These are phyloP conservation scores for Anthoceros angustus DNA, from an alignment of 225 moss, liverwort and hornwort species.

Conservation along the genomic window DNA sequence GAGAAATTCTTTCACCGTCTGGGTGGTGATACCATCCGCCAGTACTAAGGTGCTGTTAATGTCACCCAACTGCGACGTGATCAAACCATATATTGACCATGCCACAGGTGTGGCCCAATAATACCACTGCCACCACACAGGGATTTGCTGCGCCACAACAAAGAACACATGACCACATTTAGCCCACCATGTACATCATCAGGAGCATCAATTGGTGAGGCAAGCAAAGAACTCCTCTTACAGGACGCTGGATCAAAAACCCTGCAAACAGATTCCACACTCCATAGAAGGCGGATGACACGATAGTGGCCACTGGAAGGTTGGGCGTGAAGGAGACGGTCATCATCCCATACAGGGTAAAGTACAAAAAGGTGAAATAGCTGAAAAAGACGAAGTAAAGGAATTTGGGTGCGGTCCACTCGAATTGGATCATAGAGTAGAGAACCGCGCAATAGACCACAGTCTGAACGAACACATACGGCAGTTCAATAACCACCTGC, in stretches of 20 bases:
- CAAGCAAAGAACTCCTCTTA: constrained; percentile 11
- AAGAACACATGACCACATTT: background rate
- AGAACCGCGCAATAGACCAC: constrained; percentile 38
- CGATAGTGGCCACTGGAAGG: constrained; percentile 49
- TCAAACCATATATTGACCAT: constrained; percentile 68
- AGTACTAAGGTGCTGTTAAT: background rate
- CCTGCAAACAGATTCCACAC: constrained; percentile 86
- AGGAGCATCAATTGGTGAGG: background rate
- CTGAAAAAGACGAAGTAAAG: constrained; percentile 53
- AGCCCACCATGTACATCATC: background rate
- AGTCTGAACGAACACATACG: constrained; percentile 52
- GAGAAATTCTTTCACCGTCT: constrained; percentile 19
- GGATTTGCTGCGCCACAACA: constrained; percentile 45
- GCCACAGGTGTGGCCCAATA: constrained; percentile 71
- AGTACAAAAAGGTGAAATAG: constrained; percentile 64
- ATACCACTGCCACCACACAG: constrained; percentile 82
- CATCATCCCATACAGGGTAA: constrained; percentile 86
- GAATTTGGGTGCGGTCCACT: constrained; percentile 48
- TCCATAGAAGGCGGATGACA: constrained; percentile 65
- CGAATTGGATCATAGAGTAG: constrained; percentile 52
- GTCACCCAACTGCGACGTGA: constrained; percentile 55
- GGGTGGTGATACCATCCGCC: accelerated
- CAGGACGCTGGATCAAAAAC: constrained; percentile 72
- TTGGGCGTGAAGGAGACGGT: constrained; percentile 68
- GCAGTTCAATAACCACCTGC: constrained; percentile 67